Conservation (phyloP, 2,329 filamentous ascomycete species). For the Fusarium nisikadoi region DNA sequence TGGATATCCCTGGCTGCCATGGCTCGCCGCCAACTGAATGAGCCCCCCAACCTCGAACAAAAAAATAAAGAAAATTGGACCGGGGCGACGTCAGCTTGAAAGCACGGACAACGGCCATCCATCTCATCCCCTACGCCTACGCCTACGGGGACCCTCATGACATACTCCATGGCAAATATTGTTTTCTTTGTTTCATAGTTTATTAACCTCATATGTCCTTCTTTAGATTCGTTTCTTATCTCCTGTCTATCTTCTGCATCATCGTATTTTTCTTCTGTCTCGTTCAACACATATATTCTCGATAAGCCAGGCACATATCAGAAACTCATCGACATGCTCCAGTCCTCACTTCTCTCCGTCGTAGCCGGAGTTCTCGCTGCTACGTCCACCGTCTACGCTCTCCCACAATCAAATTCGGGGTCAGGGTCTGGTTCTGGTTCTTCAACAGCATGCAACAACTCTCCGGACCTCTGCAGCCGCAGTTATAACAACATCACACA, state of each 20-base stretch:
- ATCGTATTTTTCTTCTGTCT: not conserved
- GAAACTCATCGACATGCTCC: constrained; percentile 31
- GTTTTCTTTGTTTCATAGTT: constrained; percentile 29
- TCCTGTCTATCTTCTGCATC: constrained; percentile 3
- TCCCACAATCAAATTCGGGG: constrained; percentile 39
- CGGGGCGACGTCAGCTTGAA: constrained; percentile 41
- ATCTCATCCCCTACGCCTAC: constrained; percentile 16
- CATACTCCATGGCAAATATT: constrained; percentile 3
- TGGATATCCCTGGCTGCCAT: constrained; percentile 7
- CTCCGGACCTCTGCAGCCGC: constrained; percentile 75
- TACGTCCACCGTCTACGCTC: constrained; percentile 38
- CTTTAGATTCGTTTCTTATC: constrained; percentile 8
- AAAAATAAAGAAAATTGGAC: constrained; percentile 29
- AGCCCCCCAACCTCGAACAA: constrained; percentile 16
- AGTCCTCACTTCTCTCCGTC: constrained; percentile 38
- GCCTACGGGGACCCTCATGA: not conserved
- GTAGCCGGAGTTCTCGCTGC: constrained; percentile 36
- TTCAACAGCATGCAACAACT: constrained; percentile 79
- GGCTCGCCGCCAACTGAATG: not conserved
- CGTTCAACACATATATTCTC: not conserved
- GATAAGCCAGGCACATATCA: not conserved
- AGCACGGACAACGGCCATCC: constrained; percentile 29
- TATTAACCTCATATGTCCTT: constrained; percentile 14
- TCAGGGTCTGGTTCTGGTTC: constrained; percentile 30
- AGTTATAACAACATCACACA: constrained; percentile 81